Evolutionary conservation across 768 basidiomycete species (phyloP).

Genomic region (Leccinum ochraceum): DNA sequence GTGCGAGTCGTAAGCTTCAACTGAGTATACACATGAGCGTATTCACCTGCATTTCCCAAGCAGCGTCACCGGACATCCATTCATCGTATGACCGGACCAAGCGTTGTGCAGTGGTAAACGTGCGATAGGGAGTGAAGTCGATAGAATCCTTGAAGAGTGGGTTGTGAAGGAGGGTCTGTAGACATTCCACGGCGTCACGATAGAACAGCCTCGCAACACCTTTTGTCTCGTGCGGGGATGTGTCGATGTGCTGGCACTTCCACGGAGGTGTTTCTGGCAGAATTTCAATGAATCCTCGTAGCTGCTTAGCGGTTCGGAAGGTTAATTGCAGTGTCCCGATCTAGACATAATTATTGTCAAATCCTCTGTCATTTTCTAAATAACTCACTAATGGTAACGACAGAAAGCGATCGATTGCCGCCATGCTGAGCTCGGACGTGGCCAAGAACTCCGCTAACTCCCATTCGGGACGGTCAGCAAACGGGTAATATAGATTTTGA

Average conservation of each 20-base stretch:
- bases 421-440: too few relatives aligned
- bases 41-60: constrained; percentile 31
- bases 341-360: too few relatives aligned
- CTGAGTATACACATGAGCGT: background rate
- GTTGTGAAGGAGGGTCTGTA: background rate
- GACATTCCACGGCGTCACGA: background rate
- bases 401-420: too few relatives aligned
- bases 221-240: background rate
- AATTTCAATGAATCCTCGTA: too few relatives aligned
- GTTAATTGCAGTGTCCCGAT: too few relatives aligned
- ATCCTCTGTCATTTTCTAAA: too few relatives aligned
- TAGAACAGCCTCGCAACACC: background rate
- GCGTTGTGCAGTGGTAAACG: constrained; percentile 14
- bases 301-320: too few relatives aligned
- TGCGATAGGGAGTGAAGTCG: constrained; percentile 12
- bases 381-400: too few relatives aligned
- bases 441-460: too few relatives aligned
- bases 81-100: constrained; percentile 15
- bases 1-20: background rate
- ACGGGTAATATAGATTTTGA: too few relatives aligned
- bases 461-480: too few relatives aligned
- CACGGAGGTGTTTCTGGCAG: background rate
- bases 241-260: background rate
- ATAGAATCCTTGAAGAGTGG: constrained; percentile 6
- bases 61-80: constrained; percentile 26